Evolutionary conservation across 176 grass and related monocot species (phyloP), one percentile per base, ranked within the genome.

Genomic region (Tuctoria greenei): DNA sequence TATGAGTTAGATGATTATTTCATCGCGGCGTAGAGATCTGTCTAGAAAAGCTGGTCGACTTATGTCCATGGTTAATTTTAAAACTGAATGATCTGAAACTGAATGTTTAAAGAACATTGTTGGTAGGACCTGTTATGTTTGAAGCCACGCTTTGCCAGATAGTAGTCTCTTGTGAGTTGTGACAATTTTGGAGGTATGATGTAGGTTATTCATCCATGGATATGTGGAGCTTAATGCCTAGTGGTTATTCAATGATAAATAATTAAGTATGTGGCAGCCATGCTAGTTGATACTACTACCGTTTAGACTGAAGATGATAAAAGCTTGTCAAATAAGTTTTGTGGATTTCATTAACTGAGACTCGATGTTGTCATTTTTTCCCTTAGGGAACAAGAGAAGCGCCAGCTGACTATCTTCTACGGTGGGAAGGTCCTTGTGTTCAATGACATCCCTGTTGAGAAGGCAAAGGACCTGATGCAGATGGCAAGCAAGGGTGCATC

Each of bases 391-490:
- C 46, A 59, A 78, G 85, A 83, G 41, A 91, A 54, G 76, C 70
- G 23, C 15, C 92, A 91, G 63, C 73, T 95, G 27, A 91, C 92
- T 42, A 95, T 95, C 71, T 91, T 91, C 74, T 95, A 95, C 1
- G 75, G 25, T 16, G 92, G 88, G 23, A 95, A 88, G 78, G 88
- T 95, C 36, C 37, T 95, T 7, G 92, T 95, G 26, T 95, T 95
- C 46, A 73, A 95, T 75, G 85, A 88, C 83, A 91, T 91, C 72
- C 92, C 92, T 7, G 79, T 86, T 50, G 88, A 91, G 81, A 95
- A 91, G 69, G 92, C 92, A 8, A 81, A 88, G 66, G 82, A 95
- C 71, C 79, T 95, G 71, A 81, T 95, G 79, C 88, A 79, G 67
- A 70, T 95, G 56, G 92, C 83, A 9, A 72, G 80, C 62, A 91